These are phyloP conservation scores for Isoetes engelmannii DNA, from an alignment of 83 land plant species.

Conservation along the genomic window DNA sequence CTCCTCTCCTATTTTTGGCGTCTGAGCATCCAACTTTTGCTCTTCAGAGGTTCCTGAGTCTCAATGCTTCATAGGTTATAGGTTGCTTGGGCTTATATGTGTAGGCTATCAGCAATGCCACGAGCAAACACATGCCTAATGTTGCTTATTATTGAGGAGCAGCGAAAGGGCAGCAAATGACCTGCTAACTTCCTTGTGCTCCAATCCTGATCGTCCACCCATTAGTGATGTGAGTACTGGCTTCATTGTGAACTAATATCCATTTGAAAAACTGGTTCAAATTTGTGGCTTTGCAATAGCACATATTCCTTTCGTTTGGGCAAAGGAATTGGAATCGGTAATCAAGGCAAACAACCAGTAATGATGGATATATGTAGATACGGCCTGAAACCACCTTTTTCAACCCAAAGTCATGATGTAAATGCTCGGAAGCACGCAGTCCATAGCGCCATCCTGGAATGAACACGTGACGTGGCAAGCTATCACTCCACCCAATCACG, in stretches of 20 bases:
- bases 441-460: constrained; percentile 63
- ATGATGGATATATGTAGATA: constrained; percentile 62
- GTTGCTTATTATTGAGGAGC: constrained; percentile 81
- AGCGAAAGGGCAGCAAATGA: constrained; percentile 54
- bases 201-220: constrained; percentile 50
- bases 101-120: no score
- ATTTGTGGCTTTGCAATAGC: background rate
- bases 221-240: constrained; percentile 44
- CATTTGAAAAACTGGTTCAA: background rate
- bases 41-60: no score
- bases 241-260: background rate
- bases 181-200: constrained; percentile 71
- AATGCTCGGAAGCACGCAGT: constrained; percentile 73
- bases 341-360: constrained; percentile 76
- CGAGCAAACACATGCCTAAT: no score
- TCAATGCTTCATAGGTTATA: no score
- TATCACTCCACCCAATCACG: no score
- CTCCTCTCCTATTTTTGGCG: no score
- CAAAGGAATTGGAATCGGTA: constrained; percentile 78
- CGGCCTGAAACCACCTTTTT: constrained; percentile 71
- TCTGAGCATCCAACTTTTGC: no score
- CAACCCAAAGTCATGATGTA: constrained; percentile 59
- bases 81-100: no score
- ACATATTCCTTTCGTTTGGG: constrained; percentile 3
- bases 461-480: no score